phyloP scores from a whole-genome alignment of 257 asterid species.

The Nicotiana tabacum region DNA sequence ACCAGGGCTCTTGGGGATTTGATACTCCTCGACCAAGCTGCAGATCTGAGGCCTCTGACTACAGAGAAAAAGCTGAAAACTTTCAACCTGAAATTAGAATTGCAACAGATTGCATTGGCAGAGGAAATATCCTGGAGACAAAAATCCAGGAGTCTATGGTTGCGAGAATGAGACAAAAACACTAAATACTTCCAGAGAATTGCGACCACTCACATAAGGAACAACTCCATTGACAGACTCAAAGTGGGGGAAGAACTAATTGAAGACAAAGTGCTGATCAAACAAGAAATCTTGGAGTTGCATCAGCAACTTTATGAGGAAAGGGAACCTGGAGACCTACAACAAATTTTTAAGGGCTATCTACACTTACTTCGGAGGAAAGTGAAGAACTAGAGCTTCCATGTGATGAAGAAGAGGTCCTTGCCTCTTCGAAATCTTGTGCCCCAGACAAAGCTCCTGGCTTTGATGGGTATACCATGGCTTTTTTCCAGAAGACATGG shows the following conservation, averaged over 20 bases:
- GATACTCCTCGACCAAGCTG: background rate
- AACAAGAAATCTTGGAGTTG: background rate
- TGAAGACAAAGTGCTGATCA: background rate
- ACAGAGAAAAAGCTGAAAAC: background rate
- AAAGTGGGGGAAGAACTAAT: background rate
- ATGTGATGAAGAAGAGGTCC: background rate
- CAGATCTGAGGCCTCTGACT: background rate
- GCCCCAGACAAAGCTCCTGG: background rate
- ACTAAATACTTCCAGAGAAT: background rate
- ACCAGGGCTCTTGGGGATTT: background rate
- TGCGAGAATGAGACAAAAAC: background rate
- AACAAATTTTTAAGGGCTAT: background rate
- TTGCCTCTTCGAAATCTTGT: background rate
- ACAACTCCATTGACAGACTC: background rate
- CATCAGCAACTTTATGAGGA: background rate
- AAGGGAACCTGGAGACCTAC: background rate
- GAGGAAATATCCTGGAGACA: too few species aligned
- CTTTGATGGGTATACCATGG: background rate
- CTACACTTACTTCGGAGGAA: background rate
- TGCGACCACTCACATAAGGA: background rate
- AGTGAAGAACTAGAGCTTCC: background rate
- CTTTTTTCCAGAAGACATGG: background rate
- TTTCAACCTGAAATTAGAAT: background rate
- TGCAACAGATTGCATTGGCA: background rate
- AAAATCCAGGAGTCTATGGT: too few species aligned